These are phyloP conservation scores for Perkinsus olseni DNA, from an alignment of 169 alveolate genomes.

Conservation along the genomic window DNA sequence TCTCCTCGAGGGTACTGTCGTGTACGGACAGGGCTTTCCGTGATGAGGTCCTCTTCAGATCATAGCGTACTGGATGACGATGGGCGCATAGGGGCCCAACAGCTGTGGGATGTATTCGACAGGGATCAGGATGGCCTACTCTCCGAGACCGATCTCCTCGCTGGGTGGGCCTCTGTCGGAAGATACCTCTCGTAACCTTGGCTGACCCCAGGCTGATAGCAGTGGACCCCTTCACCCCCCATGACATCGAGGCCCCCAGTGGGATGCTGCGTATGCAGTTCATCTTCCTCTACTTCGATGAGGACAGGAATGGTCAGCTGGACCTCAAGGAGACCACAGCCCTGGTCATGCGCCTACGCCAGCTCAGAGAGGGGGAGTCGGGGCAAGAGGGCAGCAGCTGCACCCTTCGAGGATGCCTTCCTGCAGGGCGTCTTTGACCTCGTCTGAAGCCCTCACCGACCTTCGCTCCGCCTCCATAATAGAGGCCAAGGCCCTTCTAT, in stretches of 20 bases:
- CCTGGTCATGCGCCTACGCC: constrained; percentile 20
- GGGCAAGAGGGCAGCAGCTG: too few relatives aligned
- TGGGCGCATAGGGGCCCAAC: background rate
- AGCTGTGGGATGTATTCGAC: constrained; percentile 1
- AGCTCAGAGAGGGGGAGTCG: background rate
- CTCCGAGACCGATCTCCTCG: background rate
- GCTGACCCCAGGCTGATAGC: background rate
- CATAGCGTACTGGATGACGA: background rate
- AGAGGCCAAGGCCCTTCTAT: background rate
- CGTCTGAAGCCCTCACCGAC: background rate
- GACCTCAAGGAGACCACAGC: constrained; percentile 25
- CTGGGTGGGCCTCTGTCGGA: background rate
- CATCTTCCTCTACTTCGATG: constrained; percentile 33
- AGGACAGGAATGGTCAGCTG: constrained; percentile 29
- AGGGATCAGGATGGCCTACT: constrained; percentile 1
- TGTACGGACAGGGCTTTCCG: background rate
- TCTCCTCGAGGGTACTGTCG: background rate
- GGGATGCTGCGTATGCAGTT: constrained; percentile 36
- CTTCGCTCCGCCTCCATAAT: background rate
- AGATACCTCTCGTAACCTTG: background rate
- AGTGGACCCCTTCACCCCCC: background rate
- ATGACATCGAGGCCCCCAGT: background rate
- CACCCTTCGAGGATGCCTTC: too few relatives aligned
- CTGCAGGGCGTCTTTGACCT: background rate
- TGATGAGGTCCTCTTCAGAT: background rate